Percentiles rank a stretch among this genome's conserved stretches.
Conservation (phyloP, 1,284 basidiomycete genomes). For the Takashimella tepidaria region DNA sequence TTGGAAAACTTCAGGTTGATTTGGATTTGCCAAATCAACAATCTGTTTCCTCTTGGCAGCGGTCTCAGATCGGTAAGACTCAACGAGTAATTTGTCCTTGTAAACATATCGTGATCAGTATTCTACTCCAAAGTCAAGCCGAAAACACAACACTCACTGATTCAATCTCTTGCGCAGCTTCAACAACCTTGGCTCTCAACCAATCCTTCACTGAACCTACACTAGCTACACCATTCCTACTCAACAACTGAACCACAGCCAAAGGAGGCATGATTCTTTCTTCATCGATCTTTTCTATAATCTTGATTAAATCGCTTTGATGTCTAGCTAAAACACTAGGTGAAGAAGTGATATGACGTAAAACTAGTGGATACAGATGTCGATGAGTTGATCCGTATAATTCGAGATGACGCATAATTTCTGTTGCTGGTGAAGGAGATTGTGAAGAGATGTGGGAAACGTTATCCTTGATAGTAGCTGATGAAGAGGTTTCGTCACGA, state of each 20-base stretch:
- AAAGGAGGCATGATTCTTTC: slow-evolving; percentile 79
- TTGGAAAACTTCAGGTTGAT: slow-evolving; percentile 81
- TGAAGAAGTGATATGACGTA: slow-evolving; percentile 81
- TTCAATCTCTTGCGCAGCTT: slow-evolving; percentile 69
- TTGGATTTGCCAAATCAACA: slow-evolving; percentile 67
- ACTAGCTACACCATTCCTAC: slow-evolving; percentile 77
- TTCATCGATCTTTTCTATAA: slow-evolving; percentile 72
- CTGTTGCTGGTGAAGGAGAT: slow-evolving; percentile 24
- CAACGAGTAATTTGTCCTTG: slow-evolving; percentile 78
- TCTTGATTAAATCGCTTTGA: slow-evolving; percentile 60
- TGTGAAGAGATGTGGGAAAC: too few relatives aligned
- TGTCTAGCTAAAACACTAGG: slow-evolving; percentile 65
- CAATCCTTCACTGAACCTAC: slow-evolving; percentile 87
- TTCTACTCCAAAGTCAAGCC: background rate
- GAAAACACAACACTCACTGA: slow-evolving; percentile 55
- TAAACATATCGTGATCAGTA: slow-evolving; percentile 8
- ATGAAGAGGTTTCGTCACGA: slow-evolving; percentile 24
- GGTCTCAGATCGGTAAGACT: slow-evolving; percentile 81
- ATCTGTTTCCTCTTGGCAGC: slow-evolving; percentile 75
- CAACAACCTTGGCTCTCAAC: slow-evolving; percentile 70
- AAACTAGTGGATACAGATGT: slow-evolving; percentile 79
- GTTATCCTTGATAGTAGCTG: slow-evolving; percentile 1
- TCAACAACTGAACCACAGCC: slow-evolving; percentile 80
- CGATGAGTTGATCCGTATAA: slow-evolving; percentile 67
- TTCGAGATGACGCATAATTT: slow-evolving; percentile 68